phyloP scores from a whole-genome alignment of 805 yeast species.

The Yarrowia sp. region DNA sequence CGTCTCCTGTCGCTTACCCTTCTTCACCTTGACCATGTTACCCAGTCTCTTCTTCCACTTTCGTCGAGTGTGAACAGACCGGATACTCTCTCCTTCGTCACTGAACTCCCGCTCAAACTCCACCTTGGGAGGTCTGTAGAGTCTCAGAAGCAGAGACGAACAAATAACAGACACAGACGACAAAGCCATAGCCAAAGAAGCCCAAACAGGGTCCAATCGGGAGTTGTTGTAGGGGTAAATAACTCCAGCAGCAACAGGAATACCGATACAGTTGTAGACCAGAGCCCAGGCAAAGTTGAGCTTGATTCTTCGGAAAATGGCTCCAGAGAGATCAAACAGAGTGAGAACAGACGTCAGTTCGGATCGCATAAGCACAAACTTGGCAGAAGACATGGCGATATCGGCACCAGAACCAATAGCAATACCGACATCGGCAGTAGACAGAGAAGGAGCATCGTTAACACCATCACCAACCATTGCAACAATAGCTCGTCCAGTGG shows the following conservation, averaged over 20 bases:
- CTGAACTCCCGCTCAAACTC: not conserved
- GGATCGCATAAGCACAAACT: slow-evolving; percentile 60
- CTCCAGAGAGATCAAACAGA: slow-evolving; percentile 61
- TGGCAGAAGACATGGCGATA: slow-evolving; percentile 69
- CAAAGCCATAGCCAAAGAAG: slow-evolving; percentile 89
- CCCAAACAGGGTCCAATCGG: slow-evolving; percentile 77
- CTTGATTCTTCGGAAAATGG: slow-evolving; percentile 71
- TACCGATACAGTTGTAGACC: slow-evolving; percentile 75
- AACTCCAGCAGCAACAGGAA: slow-evolving; percentile 95
- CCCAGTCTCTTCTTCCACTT: not conserved
- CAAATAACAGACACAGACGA: slow-evolving; percentile 86
- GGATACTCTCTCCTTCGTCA: slow-evolving; percentile 5
- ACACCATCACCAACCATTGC: slow-evolving; percentile 87
- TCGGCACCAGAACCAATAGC: slow-evolving; percentile 78
- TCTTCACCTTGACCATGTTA: not conserved
- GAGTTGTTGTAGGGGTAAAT: slow-evolving; percentile 73
- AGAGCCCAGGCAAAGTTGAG: slow-evolving; percentile 85
- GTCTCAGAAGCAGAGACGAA: slow-evolving; percentile 69
- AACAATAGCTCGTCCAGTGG: slow-evolving; percentile 43
- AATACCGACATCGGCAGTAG: slow-evolving; percentile 72
- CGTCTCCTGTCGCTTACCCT: not conserved
- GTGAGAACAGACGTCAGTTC: slow-evolving; percentile 53
- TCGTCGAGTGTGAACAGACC: not conserved
- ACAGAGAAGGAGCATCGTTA: slow-evolving; percentile 78
- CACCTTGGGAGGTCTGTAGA: slow-evolving; percentile 40